A percentile compares a stretch with the other conserved stretches of the same genome.
Conservation (phyloP, 2,329 filamentous ascomycete species). For the Hypoxylon sp. region DNA sequence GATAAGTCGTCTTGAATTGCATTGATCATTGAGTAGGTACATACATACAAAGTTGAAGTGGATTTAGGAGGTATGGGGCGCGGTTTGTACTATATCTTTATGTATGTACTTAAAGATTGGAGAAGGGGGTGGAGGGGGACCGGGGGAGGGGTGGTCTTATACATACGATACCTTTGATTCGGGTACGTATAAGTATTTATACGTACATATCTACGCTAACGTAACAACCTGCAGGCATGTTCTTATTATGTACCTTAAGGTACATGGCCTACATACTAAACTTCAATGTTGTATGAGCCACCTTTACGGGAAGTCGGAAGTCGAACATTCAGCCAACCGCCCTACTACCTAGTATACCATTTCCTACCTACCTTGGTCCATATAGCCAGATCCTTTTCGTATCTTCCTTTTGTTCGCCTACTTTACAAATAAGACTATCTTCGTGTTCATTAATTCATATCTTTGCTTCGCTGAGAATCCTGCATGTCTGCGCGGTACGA, state of each 20-base stretch:
- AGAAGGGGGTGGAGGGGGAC: too few species aligned
- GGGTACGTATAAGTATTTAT: slow-evolving; percentile 5
- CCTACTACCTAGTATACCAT: neutral
- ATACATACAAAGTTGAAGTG: neutral
- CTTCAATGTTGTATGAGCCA: slow-evolving; percentile 20
- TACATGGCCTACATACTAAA: too few species aligned
- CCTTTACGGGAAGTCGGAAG: slow-evolving; percentile 26
- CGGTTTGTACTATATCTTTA: too few species aligned
- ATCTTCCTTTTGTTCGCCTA: slow-evolving; percentile 10
- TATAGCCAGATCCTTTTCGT: slow-evolving; percentile 17
- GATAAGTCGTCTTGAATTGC: neutral
- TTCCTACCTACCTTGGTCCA: neutral
- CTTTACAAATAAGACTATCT: neutral
- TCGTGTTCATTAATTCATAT: neutral
- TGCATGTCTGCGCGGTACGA: slow-evolving; percentile 4
- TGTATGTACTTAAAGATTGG: too few species aligned
- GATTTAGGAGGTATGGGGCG: too few species aligned
- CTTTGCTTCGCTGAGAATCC: slow-evolving; percentile 1
- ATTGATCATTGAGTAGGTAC: neutral
- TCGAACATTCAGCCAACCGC: slow-evolving; percentile 5
- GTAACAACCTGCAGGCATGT: too few species aligned
- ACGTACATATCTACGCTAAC: neutral
- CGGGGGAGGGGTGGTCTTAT: neutral
- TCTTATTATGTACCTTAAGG: too few species aligned
- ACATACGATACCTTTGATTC: neutral